These are phyloP conservation scores for Talaromyces sp. DNA, from an alignment of 2,329 filamentous ascomycete genomes.

Conservation along the genomic window DNA sequence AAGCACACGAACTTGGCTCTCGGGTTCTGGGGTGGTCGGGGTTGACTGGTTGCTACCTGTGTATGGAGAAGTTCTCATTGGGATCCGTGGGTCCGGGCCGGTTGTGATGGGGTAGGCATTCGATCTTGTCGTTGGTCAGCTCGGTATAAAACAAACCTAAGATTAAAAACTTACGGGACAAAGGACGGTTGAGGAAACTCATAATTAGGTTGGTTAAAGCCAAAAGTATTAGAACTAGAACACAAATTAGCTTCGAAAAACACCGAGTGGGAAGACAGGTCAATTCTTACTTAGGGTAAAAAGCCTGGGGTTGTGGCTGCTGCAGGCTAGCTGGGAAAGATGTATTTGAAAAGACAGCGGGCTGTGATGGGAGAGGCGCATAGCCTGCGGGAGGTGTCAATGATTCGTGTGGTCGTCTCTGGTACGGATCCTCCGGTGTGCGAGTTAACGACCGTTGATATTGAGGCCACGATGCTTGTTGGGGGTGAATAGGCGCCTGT, in stretches of 20 bases:
- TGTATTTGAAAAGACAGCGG: conserved; percentile 14
- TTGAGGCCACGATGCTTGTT: conserved; percentile 17
- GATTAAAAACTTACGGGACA: conserved; percentile 23
- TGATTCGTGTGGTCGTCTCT: conserved; percentile 8
- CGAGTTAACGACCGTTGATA: conserved; percentile 9
- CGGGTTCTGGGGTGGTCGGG: conserved; percentile 27
- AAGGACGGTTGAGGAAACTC: conserved; percentile 27
- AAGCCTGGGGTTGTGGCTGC: conserved; percentile 16
- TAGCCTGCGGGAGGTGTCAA: conserved; percentile 8
- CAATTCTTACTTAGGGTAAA: conserved; percentile 19
- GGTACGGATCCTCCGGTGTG: conserved; percentile 11
- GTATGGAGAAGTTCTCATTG: conserved; percentile 15
- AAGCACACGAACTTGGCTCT: conserved; percentile 60
- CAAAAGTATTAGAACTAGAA: conserved; percentile 27
- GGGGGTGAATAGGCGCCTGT: conserved; percentile 19
- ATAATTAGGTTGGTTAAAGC: conserved; percentile 30
- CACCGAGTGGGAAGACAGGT: neutral
- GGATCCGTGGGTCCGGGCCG: conserved; percentile 2
- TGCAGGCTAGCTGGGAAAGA: conserved; percentile 18
- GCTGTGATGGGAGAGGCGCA: conserved; percentile 9
- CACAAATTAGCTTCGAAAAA: neutral
- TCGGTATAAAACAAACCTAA: no score
- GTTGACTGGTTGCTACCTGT: conserved; percentile 11
- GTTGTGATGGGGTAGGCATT: conserved; percentile 7
- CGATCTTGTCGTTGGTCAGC: conserved; percentile 2